phyloP scores from a whole-genome alignment of 2,329 filamentous ascomycete species.

The Torrubiella hemipterigena region DNA sequence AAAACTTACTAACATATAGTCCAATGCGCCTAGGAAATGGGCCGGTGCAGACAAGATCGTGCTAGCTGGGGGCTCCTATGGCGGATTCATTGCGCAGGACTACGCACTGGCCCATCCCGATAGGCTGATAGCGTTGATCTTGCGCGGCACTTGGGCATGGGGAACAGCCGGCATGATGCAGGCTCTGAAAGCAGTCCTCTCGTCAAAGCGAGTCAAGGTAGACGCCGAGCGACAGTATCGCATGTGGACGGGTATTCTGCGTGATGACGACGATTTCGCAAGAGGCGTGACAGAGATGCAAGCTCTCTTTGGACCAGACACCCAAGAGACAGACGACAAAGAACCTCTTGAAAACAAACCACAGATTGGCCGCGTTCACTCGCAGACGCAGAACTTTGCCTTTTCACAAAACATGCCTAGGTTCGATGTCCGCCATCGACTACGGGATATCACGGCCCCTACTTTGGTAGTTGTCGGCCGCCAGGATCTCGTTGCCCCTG shows the following conservation, averaged over 20 bases:
- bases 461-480: slow-evolving; percentile 11
- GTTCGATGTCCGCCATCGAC: slow-evolving; percentile 11
- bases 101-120: slow-evolving; percentile 12
- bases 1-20: not conserved
- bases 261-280: slow-evolving; percentile 9
- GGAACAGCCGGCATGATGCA: slow-evolving; percentile 8
- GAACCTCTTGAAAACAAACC: no score
- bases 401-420: slow-evolving; percentile 11
- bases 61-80: slow-evolving; percentile 13
- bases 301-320: slow-evolving; percentile 9
- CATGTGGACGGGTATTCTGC: slow-evolving; percentile 9
- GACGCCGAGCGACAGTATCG: slow-evolving; percentile 10
- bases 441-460: slow-evolving; percentile 9
- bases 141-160: slow-evolving; percentile 12
- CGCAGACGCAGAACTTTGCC: slow-evolving; percentile 12
- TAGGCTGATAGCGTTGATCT: slow-evolving; percentile 10
- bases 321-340: not conserved
- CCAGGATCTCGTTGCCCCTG: slow-evolving; percentile 11
- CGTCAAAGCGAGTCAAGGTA: slow-evolving; percentile 7
- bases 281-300: slow-evolving; percentile 9
- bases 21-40: no score
- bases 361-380: slow-evolving; percentile 6
- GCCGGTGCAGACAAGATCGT: slow-evolving; percentile 10
- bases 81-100: slow-evolving; percentile 11
- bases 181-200: slow-evolving; percentile 7